Percentiles rank a stretch among this genome's conserved stretches.
Evolutionary conservation across 176 grass and related monocot species (phyloP).

Genomic region (Stipa capillata): DNA sequence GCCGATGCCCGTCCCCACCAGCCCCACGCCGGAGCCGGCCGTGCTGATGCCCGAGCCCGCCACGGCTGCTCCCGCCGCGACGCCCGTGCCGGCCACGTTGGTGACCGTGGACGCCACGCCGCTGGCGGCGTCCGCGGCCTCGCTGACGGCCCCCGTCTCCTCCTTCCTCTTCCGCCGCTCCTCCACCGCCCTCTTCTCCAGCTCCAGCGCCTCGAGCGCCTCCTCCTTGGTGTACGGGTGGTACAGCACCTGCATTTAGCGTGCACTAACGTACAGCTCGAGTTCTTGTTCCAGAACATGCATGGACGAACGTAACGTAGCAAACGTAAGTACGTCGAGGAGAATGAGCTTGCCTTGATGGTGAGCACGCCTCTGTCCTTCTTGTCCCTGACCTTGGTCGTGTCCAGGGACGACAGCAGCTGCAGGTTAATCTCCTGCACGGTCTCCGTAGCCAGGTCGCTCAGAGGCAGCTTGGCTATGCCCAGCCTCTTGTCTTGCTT

Average conservation of each 20-base stretch:
- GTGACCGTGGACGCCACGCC: slow-evolving; percentile 52
- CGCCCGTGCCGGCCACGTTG: slow-evolving; percentile 34
- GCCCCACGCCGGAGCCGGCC: slow-evolving; percentile 46
- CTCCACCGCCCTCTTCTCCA: slow-evolving; percentile 73
- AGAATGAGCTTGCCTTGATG: slow-evolving; percentile 45
- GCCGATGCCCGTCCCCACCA: slow-evolving; percentile 60
- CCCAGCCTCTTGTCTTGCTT: slow-evolving; percentile 96
- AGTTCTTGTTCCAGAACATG: not conserved
- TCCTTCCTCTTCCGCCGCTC: slow-evolving; percentile 67
- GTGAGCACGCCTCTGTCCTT: slow-evolving; percentile 79
- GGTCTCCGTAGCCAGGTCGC: slow-evolving; percentile 44
- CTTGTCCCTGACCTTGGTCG: slow-evolving; percentile 96
- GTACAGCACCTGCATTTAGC: slow-evolving; percentile 49
- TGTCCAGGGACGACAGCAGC: slow-evolving; percentile 85
- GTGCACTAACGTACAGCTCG: not conserved
- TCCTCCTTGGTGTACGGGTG: slow-evolving; percentile 73
- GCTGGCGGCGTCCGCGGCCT: slow-evolving; percentile 52
- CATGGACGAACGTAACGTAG: not conserved
- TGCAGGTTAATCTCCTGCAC: slow-evolving; percentile 71
- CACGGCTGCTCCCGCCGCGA: slow-evolving; percentile 31
- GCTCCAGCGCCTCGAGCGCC: slow-evolving; percentile 57
- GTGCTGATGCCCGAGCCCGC: slow-evolving; percentile 21
- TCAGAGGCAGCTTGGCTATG: slow-evolving; percentile 63
- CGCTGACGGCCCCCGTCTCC: slow-evolving; percentile 50
- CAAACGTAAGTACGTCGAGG: not conserved